Evolutionary conservation across 495 filamentous ascomycete genomes (phyloP).

Genomic region (Neurospora africana): DNA sequence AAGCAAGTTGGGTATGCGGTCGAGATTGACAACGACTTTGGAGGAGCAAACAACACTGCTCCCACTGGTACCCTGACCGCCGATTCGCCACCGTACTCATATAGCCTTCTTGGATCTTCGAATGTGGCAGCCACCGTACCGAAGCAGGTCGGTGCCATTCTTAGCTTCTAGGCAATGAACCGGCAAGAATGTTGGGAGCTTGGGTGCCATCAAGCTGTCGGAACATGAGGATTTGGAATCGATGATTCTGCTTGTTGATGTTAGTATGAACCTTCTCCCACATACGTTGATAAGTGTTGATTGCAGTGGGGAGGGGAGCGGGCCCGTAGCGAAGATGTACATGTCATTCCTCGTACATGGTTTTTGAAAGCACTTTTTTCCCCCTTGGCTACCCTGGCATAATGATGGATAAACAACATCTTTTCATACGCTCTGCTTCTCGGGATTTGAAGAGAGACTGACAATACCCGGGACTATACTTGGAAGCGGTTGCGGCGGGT

Average conservation of each 20-base stretch:
- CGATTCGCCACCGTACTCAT: constrained; percentile 39
- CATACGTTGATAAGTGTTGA: not conserved
- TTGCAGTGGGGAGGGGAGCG: not conserved
- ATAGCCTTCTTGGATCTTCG: constrained; percentile 32
- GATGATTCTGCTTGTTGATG: not conserved
- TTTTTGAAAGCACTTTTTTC: not conserved
- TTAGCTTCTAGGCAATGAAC: constrained; percentile 30
- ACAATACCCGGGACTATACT: not conserved
- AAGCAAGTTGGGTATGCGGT: constrained; percentile 39
- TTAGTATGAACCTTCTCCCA: not conserved
- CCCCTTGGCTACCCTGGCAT: not conserved
- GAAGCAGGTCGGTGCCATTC: constrained; percentile 43
- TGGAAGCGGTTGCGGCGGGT: not conserved
- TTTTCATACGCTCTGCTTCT: not conserved
- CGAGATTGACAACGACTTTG: constrained; percentile 46
- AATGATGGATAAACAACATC: not conserved
- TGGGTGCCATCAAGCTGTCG: not conserved
- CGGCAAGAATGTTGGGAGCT: not conserved
- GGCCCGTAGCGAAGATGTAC: not conserved
- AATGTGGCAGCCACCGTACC: constrained; percentile 36
- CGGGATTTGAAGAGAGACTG: not conserved
- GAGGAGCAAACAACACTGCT: constrained; percentile 36
- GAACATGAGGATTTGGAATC: not conserved
- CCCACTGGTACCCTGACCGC: constrained; percentile 34
- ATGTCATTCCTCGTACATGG: not conserved